Evolutionary conservation across 495 filamentous ascomycete species (phyloP), one percentile per base, ranked within the genome.

Genomic region (Beverwykella pulmonaria): DNA sequence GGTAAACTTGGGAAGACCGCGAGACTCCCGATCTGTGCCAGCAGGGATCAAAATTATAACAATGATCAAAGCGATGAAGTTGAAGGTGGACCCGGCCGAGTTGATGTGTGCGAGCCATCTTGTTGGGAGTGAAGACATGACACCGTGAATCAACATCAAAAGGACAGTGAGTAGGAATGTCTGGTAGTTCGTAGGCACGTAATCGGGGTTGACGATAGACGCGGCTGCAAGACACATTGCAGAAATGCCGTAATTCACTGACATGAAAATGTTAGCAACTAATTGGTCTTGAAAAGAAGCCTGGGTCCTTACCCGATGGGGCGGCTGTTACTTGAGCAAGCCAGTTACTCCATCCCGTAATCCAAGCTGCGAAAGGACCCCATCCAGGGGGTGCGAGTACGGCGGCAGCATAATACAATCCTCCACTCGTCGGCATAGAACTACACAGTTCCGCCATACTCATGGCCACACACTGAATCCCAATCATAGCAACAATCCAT

Each of bases 331-430:
- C 83, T 71, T 90, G 88, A 20, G 80, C 84, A 48, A 89, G 82
- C 86, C 88, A 91, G 75, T 90, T 91, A 50, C 86, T 88, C 90
- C 90, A 92, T 44, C 77, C 78, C 23, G 71, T 74, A 23, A 76
- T 66, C 75, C 79, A 92, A 12, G 90, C 88, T 5, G 89, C 90
- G 29, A 90, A 81, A 19, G 90, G 90, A 4, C 90, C 90, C 70
- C 84, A 91, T 58, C 88, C 87, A 8, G 87, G 86, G 39, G 88
- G 89, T 25, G 90, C 90, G n/a, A 92, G 83, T 0, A 92, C 90
- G 2, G 90, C 89, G 26, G 89, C 80, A 22, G 90, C 88, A 74
- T 92, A 92, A 73, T 92, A 92, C 36, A 92, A 81, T 52, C 90
- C 90, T 41, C 90, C 90, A 71, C 87, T 88, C 41, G 88, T 90